phyloP scores from a whole-genome alignment of 495 filamentous ascomycete genomes.

The Cercophora scortea region DNA sequence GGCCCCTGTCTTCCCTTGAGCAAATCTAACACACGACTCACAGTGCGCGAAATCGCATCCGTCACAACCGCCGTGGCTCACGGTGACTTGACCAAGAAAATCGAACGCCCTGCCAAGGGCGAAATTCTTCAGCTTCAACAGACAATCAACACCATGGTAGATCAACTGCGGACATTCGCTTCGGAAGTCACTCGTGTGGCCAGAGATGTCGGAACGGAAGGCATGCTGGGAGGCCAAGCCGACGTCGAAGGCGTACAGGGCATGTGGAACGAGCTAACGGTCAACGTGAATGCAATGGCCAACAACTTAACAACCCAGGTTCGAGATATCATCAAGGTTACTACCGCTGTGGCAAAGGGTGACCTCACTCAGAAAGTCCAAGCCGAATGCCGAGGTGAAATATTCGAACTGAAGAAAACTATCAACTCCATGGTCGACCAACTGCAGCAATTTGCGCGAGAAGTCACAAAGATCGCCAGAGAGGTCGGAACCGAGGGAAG shows the following conservation, averaged over 20 bases:
- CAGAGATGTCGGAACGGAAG: constrained; percentile 94
- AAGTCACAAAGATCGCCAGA: constrained; percentile 95
- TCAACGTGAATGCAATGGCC: constrained; percentile 98
- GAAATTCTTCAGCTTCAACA: constrained; percentile 96
- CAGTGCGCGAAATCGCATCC: constrained; percentile 90
- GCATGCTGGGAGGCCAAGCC: constrained; percentile 92
- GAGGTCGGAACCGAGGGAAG: constrained; percentile 97
- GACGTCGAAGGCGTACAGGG: constrained; percentile 80
- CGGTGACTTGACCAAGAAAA: constrained; percentile 93
- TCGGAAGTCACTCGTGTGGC: constrained; percentile 96
- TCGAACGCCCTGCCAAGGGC: constrained; percentile 85
- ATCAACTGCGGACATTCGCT: constrained; percentile 93
- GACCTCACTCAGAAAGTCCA: constrained; percentile 96
- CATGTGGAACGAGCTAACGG: constrained; percentile 93
- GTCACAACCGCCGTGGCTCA: constrained; percentile 96
- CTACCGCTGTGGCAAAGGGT: constrained; percentile 94
- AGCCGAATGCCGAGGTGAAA: constrained; percentile 94
- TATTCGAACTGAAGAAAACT: constrained; percentile 88
- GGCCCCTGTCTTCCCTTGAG: neutral
- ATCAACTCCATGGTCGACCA: constrained; percentile 99
- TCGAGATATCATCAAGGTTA: constrained; percentile 95
- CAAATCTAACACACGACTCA: constrained; percentile 3
- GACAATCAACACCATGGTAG: constrained; percentile 99
- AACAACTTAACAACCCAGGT: constrained; percentile 97
- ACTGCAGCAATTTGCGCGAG: constrained; percentile 89